These are phyloP conservation scores for Exsudoporus frostii DNA, from an alignment of 768 basidiomycete genomes.

Conservation along the genomic window DNA sequence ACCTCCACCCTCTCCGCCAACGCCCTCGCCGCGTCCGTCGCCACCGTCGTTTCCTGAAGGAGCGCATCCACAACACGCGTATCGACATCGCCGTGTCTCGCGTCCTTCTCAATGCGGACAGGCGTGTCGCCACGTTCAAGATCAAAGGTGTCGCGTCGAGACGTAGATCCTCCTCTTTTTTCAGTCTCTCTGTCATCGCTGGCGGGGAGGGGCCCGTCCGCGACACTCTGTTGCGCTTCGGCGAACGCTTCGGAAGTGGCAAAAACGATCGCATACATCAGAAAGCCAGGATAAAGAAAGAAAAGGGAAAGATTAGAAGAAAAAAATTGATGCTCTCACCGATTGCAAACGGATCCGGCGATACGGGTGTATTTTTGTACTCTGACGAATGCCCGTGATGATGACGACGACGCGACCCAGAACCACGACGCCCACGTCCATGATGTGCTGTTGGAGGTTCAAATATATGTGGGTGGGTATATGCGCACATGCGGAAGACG, in stretches of 20 bases:
- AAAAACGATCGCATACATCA: not conserved
- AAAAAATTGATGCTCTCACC: slow-evolving; percentile 10
- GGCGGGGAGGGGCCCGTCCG: not conserved
- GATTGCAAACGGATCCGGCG: slow-evolving; percentile 21
- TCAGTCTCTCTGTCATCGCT: not conserved
- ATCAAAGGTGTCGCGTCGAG: not conserved
- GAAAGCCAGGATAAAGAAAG: not conserved
- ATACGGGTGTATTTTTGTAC: not conserved
- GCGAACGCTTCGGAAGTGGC: slow-evolving; percentile 20
- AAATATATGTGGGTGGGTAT: not conserved
- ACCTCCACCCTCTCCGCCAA: slow-evolving; percentile 25
- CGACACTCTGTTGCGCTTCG: slow-evolving; percentile 7
- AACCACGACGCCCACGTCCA: slow-evolving; percentile 6
- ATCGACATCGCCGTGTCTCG: not conserved
- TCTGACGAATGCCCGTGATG: slow-evolving; percentile 6
- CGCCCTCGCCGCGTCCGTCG: slow-evolving; percentile 11
- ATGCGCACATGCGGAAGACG: not conserved
- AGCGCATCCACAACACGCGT: slow-evolving; percentile 13
- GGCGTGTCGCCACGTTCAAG: slow-evolving; percentile 6
- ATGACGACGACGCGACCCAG: slow-evolving; percentile 10
- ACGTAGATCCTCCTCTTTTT: not conserved
- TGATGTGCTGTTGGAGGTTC: not conserved
- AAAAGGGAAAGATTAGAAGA: not conserved
- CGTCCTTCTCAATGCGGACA: slow-evolving; percentile 5
- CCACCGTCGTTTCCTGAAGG: slow-evolving; percentile 16